These are phyloP conservation scores for Chalara sp. DNA, from an alignment of 2,329 filamentous ascomycete species.

Conservation along the genomic window DNA sequence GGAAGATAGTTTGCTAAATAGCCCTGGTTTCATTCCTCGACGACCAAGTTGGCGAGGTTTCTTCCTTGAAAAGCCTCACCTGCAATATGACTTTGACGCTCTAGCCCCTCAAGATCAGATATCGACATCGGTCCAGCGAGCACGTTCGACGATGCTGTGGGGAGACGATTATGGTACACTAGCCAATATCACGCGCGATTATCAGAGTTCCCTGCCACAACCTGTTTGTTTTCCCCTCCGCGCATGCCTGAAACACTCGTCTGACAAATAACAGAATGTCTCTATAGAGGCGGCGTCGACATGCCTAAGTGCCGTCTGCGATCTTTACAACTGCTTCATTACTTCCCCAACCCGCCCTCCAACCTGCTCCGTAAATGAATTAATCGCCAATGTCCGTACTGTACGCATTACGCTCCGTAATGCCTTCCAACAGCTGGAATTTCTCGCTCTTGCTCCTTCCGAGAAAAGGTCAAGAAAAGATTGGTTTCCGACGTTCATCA, in stretches of 20 bases:
- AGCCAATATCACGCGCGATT: constrained; percentile 1
- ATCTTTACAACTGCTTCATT: constrained; percentile 11
- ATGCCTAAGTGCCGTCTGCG: constrained; percentile 8
- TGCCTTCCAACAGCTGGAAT: constrained; percentile 10
- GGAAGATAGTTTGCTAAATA: constrained; percentile 7
- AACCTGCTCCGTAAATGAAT: constrained; percentile 3
- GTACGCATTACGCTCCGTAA: constrained; percentile 10
- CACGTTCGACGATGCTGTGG: constrained; percentile 4
- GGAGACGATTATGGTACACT: constrained; percentile 3
- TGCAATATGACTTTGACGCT: constrained; percentile 1
- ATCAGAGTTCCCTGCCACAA: constrained; percentile 3
- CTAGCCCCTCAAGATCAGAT: constrained; percentile 1
- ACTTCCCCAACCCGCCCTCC: not conserved
- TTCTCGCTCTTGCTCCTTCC: constrained; percentile 9
- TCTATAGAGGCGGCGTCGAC: constrained; percentile 10
- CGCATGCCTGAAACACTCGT: no score
- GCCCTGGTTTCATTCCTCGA: constrained; percentile 3
- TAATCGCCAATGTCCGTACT: constrained; percentile 10
- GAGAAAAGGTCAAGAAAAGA: constrained; percentile 6
- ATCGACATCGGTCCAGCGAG: constrained; percentile 1
- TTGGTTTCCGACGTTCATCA: constrained; percentile 13
- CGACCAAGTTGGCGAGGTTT: constrained; percentile 9
- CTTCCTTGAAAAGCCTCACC: not conserved
- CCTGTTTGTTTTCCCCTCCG: not conserved
- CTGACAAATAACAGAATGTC: constrained; percentile 3